A percentile compares a stretch with the other conserved stretches of the same genome.
Evolutionary conservation across 148 eudicot species (phyloP).

Genomic region (Rhododendron henanense): DNA sequence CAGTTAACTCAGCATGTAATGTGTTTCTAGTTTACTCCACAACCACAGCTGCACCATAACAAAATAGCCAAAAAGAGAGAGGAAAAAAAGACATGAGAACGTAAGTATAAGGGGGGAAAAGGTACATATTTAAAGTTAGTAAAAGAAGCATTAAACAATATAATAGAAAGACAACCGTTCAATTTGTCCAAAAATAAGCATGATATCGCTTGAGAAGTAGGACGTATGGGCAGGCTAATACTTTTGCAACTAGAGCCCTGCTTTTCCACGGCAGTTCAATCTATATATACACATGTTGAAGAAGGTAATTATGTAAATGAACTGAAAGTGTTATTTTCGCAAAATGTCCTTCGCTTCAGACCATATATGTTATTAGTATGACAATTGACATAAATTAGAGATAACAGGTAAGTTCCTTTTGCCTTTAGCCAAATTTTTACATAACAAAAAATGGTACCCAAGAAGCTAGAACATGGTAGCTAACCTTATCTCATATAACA

Average conservation of each 20-base stretch:
- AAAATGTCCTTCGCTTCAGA: background rate
- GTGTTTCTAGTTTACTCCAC: constrained; percentile 3
- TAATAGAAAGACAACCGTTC: background rate
- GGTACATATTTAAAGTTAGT: background rate
- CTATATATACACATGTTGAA: background rate
- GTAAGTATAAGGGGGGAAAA: background rate
- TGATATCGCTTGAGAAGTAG: background rate
- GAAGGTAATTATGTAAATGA: background rate
- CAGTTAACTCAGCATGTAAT: background rate
- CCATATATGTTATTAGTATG: background rate
- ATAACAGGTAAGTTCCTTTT: background rate
- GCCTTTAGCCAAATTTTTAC: background rate
- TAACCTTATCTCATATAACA: background rate
- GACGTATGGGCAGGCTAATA: background rate
- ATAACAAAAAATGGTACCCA: background rate
- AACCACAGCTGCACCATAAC: background rate
- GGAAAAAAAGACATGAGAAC: background rate
- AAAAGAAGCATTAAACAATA: background rate
- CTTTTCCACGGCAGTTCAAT: background rate
- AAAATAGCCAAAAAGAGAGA: background rate
- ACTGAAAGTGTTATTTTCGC: background rate
- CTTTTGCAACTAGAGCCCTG: background rate
- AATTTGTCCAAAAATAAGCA: background rate
- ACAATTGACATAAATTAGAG: background rate
- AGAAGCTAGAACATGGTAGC: background rate